These are phyloP conservation scores for Lodderomyces jiufengensis DNA, from an alignment of 1,139 yeast species.

Conservation along the genomic window DNA sequence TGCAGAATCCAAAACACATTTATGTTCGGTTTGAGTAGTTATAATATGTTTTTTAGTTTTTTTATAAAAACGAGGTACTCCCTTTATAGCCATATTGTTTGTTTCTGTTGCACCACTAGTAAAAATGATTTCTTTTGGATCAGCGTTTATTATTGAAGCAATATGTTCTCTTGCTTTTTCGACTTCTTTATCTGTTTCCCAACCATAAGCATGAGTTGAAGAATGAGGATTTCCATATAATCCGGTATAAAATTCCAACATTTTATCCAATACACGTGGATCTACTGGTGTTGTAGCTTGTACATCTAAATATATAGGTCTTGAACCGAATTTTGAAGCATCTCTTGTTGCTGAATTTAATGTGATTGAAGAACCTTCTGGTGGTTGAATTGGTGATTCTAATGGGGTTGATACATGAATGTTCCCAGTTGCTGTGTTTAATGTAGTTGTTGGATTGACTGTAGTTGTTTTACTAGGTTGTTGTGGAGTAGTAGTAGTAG, in stretches of 20 bases:
- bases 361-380: conserved; percentile 42
- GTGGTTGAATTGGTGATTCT: conserved; percentile 28
- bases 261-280: conserved; percentile 91
- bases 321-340: conserved; percentile 52
- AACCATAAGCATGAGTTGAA: conserved; percentile 95
- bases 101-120: conserved; percentile 98
- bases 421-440: conserved; percentile 18
- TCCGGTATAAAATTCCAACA: conserved; percentile 91
- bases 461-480: not conserved
- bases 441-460: conserved; percentile 9
- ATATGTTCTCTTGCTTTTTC: conserved; percentile 80
- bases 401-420: conserved; percentile 20
- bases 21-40: conserved; percentile 96
- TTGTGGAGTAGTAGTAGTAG: conserved; percentile 1
- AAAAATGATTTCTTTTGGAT: conserved; percentile 93
- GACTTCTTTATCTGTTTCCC: conserved; percentile 96
- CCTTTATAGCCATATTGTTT: conserved; percentile 91
- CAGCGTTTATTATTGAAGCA: conserved; percentile 85
- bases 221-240: conserved; percentile 97
- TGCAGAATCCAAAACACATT: conserved; percentile 95
- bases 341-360: conserved; percentile 46
- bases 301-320: conserved; percentile 92
- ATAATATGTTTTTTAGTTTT: conserved; percentile 90
- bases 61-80: conserved; percentile 89
- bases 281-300: conserved; percentile 99